Evolutionary conservation across 352 stramenopile species (phyloP).

Genomic region (Phytophthora tentaculata): DNA sequence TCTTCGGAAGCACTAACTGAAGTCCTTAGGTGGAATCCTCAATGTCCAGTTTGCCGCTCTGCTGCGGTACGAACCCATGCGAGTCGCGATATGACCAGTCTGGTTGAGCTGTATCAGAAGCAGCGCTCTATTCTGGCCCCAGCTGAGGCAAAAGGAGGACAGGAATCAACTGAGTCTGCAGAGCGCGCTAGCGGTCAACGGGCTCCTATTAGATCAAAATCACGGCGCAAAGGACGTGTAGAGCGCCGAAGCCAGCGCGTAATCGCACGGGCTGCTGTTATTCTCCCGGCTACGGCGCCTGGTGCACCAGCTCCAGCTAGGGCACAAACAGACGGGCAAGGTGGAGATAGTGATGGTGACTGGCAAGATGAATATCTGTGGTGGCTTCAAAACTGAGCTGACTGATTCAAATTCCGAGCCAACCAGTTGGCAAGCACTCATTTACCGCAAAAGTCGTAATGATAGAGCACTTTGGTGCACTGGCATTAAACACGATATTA

Average conservation of each 20-base stretch:
- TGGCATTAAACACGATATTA: no score
- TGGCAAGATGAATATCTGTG: slow-evolving; percentile 3
- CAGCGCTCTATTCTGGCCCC: slow-evolving; percentile 10
- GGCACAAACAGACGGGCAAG: not conserved
- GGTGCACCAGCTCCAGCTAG: slow-evolving; percentile 3
- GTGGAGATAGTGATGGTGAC: not conserved
- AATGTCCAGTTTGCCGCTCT: slow-evolving; percentile 16
- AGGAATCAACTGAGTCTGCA: not conserved
- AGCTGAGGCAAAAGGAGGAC: not conserved
- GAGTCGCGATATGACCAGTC: slow-evolving; percentile 11
- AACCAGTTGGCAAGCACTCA: no score
- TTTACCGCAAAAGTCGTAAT: no score
- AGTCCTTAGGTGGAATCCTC: not conserved
- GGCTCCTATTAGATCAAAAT: not conserved
- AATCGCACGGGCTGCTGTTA: not conserved
- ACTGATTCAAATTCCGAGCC: not conserved
- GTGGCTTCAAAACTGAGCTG: not conserved
- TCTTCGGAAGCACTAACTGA: slow-evolving; percentile 7
- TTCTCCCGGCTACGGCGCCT: not conserved
- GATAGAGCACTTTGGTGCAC: no score
- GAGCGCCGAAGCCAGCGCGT: slow-evolving; percentile 2
- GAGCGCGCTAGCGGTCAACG: not conserved
- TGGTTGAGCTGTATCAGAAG: slow-evolving; percentile 17
- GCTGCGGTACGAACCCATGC: slow-evolving; percentile 3
- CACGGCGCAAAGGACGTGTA: not conserved